Conservation (phyloP, 2,329 filamentous ascomycete species). For the Penicillium sp. region DNA sequence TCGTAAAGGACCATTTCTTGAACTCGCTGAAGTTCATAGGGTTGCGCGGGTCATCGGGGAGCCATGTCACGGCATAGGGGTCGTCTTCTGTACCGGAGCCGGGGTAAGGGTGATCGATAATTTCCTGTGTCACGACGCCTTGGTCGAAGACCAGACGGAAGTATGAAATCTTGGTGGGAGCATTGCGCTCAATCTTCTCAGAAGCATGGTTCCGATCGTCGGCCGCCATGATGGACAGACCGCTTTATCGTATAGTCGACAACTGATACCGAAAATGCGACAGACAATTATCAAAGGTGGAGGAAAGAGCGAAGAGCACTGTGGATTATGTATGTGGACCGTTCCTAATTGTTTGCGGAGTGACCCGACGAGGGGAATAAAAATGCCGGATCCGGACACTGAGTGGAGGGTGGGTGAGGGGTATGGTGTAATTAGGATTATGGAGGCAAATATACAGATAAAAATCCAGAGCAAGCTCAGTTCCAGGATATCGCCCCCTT, state of each 20-base stretch:
- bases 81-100: constrained; percentile 65
- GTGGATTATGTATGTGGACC: neutral
- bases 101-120: constrained; percentile 56
- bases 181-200: constrained; percentile 29
- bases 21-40: constrained; percentile 57
- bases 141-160: constrained; percentile 58
- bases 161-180: constrained; percentile 37
- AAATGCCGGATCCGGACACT: constrained; percentile 5
- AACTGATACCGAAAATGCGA: neutral
- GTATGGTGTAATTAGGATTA: neutral
- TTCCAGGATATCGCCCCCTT: neutral
- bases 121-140: constrained; percentile 56
- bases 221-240: constrained; percentile 27
- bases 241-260: neutral
- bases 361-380: neutral
- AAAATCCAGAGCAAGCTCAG: neutral
- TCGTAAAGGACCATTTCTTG: constrained; percentile 66
- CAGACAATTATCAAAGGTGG: neutral
- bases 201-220: constrained; percentile 18
- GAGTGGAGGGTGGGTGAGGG: neutral
- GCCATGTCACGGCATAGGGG: constrained; percentile 67
- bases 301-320: neutral
- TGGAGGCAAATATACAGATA: neutral
- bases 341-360: constrained; percentile 8
- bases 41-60: constrained; percentile 65